Base-by-base conservation (phyloP, 2,329 filamentous ascomycete species). In the Tolypocladium nubicola region DNA sequence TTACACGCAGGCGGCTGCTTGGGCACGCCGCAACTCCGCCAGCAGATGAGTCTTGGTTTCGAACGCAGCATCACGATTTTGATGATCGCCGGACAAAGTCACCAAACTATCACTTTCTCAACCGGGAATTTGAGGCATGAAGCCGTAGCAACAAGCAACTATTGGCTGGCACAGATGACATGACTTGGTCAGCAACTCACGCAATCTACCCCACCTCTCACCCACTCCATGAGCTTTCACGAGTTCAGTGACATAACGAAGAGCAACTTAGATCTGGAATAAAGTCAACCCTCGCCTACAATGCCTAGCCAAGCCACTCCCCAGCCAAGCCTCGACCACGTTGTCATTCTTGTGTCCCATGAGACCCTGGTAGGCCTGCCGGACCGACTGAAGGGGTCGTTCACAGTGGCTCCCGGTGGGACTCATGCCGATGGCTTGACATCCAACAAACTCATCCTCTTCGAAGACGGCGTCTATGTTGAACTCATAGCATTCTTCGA, bases 401-500 rank as follows among this genome's bases (percentile, higher is more conserved):
- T 88, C 70, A 79, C 76, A 53, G 70, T 88, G 56, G 77, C 79
- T 38, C 75, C 80, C 2, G 85, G 86, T 56, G 85, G 85, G 40
- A 74, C 71, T 19, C 85, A 88, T 63, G 79, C 82, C 10, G 84
- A 84, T 60, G 79, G 79, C 16, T 73, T 73, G 61, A 88, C 79
- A 1, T 79, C 77, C 59, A 88, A 88, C 70, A 79, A 78, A 49
- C 78, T 88, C 21, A 78, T 87, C 23, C 70, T 86, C 16, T 79
- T 89, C 59, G 64, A 73, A 33, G 85, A 88, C 62, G 85, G 85
- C 37, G 79, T 78, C 26, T 88, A 88, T 69, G 72, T 89, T 56
- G 85, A 89, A 65, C 72, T 88, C 54, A 85, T 87, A 59, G 79
- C 82, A 43, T 88, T 87, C 66, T 72, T 82, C 53, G 67, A 79